These are phyloP conservation scores for Thermoascus crustaceus DNA, from an alignment of 2,329 filamentous ascomycete genomes.

Conservation along the genomic window DNA sequence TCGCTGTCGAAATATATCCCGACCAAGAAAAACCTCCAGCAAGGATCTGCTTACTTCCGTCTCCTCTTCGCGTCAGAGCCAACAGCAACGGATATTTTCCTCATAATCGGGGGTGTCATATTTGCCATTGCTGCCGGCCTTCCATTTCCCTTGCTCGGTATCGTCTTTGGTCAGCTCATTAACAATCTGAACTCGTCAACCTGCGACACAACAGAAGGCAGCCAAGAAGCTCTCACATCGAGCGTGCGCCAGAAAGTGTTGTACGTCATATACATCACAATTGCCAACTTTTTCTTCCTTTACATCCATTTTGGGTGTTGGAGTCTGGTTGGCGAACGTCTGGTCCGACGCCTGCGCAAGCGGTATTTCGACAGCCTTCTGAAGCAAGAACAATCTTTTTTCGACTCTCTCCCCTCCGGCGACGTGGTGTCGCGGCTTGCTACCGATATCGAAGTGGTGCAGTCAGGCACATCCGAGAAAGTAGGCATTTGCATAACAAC, in stretches of 20 bases:
- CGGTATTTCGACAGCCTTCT: constrained; percentile 52
- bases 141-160: constrained; percentile 30
- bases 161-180: constrained; percentile 32
- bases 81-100: constrained; percentile 9
- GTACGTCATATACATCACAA: constrained; percentile 54
- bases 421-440: constrained; percentile 58
- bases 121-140: constrained; percentile 23
- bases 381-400: constrained; percentile 55
- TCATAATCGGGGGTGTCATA: constrained; percentile 15
- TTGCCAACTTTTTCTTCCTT: constrained; percentile 55
- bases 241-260: constrained; percentile 48
- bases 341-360: constrained; percentile 56
- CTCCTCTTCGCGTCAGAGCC: constrained; percentile 11
- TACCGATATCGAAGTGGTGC: constrained; percentile 58
- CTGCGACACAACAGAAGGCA: constrained; percentile 13
- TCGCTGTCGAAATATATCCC: constrained; percentile 2
- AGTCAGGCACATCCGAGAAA: constrained; percentile 62
- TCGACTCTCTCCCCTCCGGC: constrained; percentile 54
- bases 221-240: constrained; percentile 8
- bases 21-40: constrained; percentile 1
- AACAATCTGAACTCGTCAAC: constrained; percentile 23
- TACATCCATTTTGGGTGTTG: constrained; percentile 58
- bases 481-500: constrained; percentile 57
- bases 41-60: constrained; percentile 1
- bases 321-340: constrained; percentile 55